Evolutionary conservation across 768 basidiomycete species (phyloP), one percentile per base, ranked within the genome.

Genomic region (Scleroderma citrinum): DNA sequence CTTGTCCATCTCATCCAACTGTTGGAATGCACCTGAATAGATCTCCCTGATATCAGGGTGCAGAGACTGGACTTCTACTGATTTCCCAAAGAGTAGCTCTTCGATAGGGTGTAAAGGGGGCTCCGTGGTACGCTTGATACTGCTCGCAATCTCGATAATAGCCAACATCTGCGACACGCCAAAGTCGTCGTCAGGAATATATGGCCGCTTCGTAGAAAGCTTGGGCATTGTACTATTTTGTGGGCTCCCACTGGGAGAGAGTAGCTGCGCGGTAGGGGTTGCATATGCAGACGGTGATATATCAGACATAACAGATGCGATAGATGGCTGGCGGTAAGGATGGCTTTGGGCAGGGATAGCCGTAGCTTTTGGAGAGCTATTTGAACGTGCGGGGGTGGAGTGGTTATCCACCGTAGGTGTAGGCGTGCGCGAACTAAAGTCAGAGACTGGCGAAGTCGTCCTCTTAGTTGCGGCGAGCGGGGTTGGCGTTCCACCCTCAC

Each of bases 111-210:
- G 76, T 52, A 81, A 56, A n/a, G 71, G 68, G 4, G 57, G 44
- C 34, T 68, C 66, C 36, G 67, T 59, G 44, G 60, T 63, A 49
- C 66, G 72, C 29, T 63, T 58, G 46, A 70, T 59, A 35, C 65
- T 61, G 21, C 80, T 82, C 30, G 76, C 74, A 32, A 77, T 76
- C 64, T 92, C 85, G 48, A 96, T 92, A 37, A 94, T 75, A 21
- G 89, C 85, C 77, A 96, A 77, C 89, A 96, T 92, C 45, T 83
- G 76, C 7, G 79, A 69, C 21, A 95, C 71, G 2, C 93, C 93
- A 67, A 94, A 94, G 64, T 94, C 91, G 60, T 94, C 83, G 52
- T 75, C 77, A n/a, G 79, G 79, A 42, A 85, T 66, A 37, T 78
- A 62, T 30, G 75, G 71, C 39, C 68, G 76, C 53, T 72, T 80